Base-by-base conservation (phyloP, 2,329 filamentous ascomycete genomes). In the Aspergillus sergii region DNA sequence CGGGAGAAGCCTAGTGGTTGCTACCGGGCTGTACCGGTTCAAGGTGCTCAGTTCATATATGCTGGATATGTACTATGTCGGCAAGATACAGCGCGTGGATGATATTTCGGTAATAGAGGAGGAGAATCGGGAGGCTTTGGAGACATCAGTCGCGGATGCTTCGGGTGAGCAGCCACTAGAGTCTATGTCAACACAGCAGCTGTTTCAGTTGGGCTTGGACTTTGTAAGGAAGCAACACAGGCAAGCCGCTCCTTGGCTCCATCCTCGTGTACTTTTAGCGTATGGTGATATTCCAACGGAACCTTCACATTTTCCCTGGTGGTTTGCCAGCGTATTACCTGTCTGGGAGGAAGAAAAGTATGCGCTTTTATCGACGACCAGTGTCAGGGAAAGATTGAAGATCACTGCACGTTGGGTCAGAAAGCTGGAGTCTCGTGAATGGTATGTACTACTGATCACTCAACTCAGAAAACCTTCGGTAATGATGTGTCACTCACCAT, bases 81-180 rank as follows among this genome's bases (percentile, higher is more conserved):
- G 88, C n/a, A 87, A 86, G 62, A 86, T 92, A 10, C 89, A 95
- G 73, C 86, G 89, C 5, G 80, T 96, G 39, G 90, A 95, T 63
- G 94, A 97, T 75, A 85, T 97, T n/a, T 87, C 89, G 30, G 78
- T 95, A 4, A 87, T 89, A 4, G 91, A 94, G 66, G 93, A 97
- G 76, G 93, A 95, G 72, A 84, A 85, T 0, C 79, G 90, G 0
- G 94, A 97, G 73, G 88, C 89, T 0, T 80, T 83, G 14, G 92
- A 96, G 73, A 89, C 86, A 0, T 66, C 78, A 71, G 63, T 62
- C 4, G 45, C 64, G 19, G 53, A 32, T 19, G 45, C 48, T 36
- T 43, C 61, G 28, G 50, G 58, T 14, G 62, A 72, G 69, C n/a
- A 74, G 77, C 66, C 79, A 46, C 55, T 78, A 71, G 71, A 77